These are phyloP conservation scores for Neonectria ditissima DNA, from an alignment of 2,329 filamentous ascomycete genomes.

Conservation along the genomic window DNA sequence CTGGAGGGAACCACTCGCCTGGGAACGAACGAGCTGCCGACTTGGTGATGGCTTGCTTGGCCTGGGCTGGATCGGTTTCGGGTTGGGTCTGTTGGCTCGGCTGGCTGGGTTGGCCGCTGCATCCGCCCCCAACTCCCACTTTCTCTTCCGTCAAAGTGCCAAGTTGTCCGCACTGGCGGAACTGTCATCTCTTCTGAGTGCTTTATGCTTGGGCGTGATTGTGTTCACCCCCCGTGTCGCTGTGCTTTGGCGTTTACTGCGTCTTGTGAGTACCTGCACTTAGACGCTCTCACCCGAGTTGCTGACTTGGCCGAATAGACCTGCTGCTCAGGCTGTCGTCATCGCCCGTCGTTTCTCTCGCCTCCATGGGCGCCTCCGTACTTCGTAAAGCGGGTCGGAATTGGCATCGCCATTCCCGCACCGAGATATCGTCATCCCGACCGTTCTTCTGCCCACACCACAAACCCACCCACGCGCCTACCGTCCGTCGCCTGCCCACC, in stretches of 20 bases:
- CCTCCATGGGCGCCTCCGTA: background rate
- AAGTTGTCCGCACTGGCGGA: background rate
- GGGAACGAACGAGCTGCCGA: background rate
- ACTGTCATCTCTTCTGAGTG: background rate
- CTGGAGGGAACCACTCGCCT: background rate
- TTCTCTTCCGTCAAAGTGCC: background rate
- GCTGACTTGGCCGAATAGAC: slow-evolving; percentile 17
- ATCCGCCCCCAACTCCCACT: slow-evolving; percentile 16
- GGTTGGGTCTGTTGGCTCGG: slow-evolving; percentile 4
- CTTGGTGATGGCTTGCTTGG: slow-evolving; percentile 13
- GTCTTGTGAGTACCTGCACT: background rate
- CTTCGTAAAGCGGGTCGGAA: slow-evolving; percentile 13
- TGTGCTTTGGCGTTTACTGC: background rate
- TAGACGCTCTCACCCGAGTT: background rate
- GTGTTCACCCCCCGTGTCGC: too few relatives aligned
- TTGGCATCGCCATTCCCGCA: slow-evolving; percentile 29
- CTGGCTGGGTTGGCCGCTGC: slow-evolving; percentile 4
- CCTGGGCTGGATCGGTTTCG: slow-evolving; percentile 18
- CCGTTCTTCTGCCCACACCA: slow-evolving; percentile 22
- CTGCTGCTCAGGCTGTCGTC: slow-evolving; percentile 2
- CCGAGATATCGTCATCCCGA: slow-evolving; percentile 39
- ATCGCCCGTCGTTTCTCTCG: slow-evolving; percentile 4
- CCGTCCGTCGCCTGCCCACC: slow-evolving; percentile 20
- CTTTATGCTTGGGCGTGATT: background rate
- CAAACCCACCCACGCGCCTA: slow-evolving; percentile 18